phyloP scores from a whole-genome alignment of 306 rosid genomes.

The Senna siamea region DNA sequence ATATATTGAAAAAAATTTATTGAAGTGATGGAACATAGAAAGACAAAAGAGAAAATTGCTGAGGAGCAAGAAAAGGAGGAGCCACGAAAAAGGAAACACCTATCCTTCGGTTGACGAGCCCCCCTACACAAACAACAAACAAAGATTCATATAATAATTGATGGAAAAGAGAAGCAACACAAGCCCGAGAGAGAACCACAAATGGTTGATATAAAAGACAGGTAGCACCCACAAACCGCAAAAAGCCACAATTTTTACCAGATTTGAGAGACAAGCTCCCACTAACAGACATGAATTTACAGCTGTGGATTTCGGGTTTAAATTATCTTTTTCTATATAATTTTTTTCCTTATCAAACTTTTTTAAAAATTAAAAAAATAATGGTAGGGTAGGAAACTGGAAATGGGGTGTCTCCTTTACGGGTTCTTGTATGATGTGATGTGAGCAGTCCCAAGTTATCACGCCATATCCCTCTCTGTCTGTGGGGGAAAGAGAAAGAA shows the following conservation, averaged over 20 bases:
- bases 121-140: conserved; percentile 27
- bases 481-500: conserved; percentile 22
- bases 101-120: conserved; percentile 57
- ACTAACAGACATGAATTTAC: conserved; percentile 52
- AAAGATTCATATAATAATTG: conserved; percentile 41
- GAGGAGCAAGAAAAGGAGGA: conserved; percentile 46
- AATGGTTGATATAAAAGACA: conserved; percentile 51
- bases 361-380: not conserved
- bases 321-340: not conserved
- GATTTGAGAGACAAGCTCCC: conserved; percentile 40
- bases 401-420: conserved; percentile 17
- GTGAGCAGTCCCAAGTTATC: conserved; percentile 54
- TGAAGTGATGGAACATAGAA: conserved; percentile 78
- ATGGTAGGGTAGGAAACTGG: conserved; percentile 11
- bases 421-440: conserved; percentile 54
- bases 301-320: conserved; percentile 54
- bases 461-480: conserved; percentile 53
- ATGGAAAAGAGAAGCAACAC: conserved; percentile 39
- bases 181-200: too few relatives aligned
- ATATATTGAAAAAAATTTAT: conserved; percentile 32
- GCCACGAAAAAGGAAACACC: conserved; percentile 54
- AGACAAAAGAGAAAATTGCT: conserved; percentile 69
- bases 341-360: not conserved
- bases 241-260: conserved; percentile 48
- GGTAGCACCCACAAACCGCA: conserved; percentile 45